Base-by-base conservation (phyloP, 306 rosid genomes). In the Gastrolobium bilobum region DNA sequence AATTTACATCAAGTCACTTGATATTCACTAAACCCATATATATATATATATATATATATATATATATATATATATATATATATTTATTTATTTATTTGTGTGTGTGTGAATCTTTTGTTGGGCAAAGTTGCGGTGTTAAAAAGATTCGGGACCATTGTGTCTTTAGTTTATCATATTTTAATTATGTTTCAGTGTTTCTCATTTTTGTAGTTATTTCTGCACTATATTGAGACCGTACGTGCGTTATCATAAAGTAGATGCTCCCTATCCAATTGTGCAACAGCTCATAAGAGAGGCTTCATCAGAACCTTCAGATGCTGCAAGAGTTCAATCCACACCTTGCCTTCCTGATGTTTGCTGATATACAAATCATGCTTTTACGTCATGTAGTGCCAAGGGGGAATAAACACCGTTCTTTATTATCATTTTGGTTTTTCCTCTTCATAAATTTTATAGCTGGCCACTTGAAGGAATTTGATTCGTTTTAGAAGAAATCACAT, bases 401-500 rank as follows among this genome's bases (percentile, higher is more conserved):
- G 10, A 3, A 67, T 8, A 7, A 14, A 3, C 75, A 77, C 68
- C 14, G 10, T 43, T 57, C 58, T 78, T 29, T 20, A 14, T 46
- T 7, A 76, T 26, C 63, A 52, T 54, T 43, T 68, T 44, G 42
- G 7, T 15, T 48, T 15, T 47, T 13, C n/a, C 59, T 42, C 44
- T 64, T 51, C 30, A 20, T 20, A 20, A 20, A 52, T 54, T 78
- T 46, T 74, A 79, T 65, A 85, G 76, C 80, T 64, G 42, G 67
- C 80, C 67, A 79, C 68, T 57, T 0, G 5, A 20, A 59, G 76
- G 89, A 71, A 86, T 82, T 62, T 5, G 60, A 79, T 79, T 51
- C 86, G 31, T 7, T 59, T 63, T 38, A 29, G 39, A 14, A 20
- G 64, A 79, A 64, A 47, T 44, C 43, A 52, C 20, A 33, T 20